Base-by-base conservation (phyloP, 2,329 filamentous ascomycete genomes). In the Penicillium digitatum region DNA sequence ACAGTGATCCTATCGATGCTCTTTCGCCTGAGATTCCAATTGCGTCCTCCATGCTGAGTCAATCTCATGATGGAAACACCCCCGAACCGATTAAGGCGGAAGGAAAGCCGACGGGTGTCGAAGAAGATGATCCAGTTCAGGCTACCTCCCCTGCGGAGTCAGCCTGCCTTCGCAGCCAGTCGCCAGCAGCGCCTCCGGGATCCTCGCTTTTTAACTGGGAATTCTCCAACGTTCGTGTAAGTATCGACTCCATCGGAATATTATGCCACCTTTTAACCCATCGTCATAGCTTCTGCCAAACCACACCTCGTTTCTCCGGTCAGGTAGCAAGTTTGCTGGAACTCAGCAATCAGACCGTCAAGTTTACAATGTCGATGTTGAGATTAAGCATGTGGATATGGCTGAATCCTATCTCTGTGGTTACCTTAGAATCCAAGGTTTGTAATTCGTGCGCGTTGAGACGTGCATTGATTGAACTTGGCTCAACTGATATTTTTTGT, bases 351-450 rank as follows among this genome's bases (percentile, higher is more conserved):
- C 93, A 3, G 93, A 97, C 70, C 85, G 89, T 56, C 91, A 96
- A 70, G 84, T 89, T 10, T 99, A 99, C 71, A 90, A 96, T 59
- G 94, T 99, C 1, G 89, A 96, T 67, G 94, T 99, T 2, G 92
- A 96, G 70, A 90, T 99, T 63, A 96, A 97, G 75, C 88, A 96
- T 74, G 91, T 97, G 42, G 91, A 97, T 70, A 87, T 97, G 82
- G 83, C 86, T 52, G 90, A 97, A 72, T 96, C 92, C 6, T 96
- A 93, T 66, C 80, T 99, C 7, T 97, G 93, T 70, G 94, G 94
- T 46, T 97, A 96, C 73, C 79, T 99, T 61, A 88, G 89, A 63
- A 99, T 99, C 62, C 89, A 96, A 87, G 93, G 93, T 92, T 57
- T 56, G 65, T 72, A 26, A 38, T 34, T 53, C 27, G 32, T 37